phyloP scores from a whole-genome alignment of 2,329 filamentous ascomycete genomes.

The Penicillium sp. region DNA sequence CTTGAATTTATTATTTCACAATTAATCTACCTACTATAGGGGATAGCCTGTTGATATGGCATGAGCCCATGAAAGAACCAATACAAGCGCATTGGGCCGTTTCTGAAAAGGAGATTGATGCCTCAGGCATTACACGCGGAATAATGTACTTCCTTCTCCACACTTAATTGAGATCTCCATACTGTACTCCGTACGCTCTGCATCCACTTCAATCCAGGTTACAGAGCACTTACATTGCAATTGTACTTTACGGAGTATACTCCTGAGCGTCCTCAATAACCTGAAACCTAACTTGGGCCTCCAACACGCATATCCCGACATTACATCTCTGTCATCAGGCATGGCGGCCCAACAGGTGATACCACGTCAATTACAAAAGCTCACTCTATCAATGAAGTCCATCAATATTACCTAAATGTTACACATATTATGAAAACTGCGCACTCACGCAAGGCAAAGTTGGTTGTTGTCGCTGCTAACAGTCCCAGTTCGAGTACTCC shows the following conservation, averaged over 20 bases:
- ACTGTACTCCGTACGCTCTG: neutral
- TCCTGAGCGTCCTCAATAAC: neutral
- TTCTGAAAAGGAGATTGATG: neutral
- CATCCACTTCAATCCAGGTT: too few relatives aligned
- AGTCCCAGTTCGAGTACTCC: constrained; percentile 91
- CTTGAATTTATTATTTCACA: neutral
- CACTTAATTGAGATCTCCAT: neutral
- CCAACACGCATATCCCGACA: neutral
- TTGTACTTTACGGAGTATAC: too few relatives aligned
- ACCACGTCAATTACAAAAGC: neutral
- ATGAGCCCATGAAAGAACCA: neutral
- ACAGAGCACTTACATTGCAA: too few relatives aligned
- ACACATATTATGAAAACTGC: neutral
- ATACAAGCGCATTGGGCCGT: constrained; percentile 1
- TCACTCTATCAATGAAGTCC: neutral
- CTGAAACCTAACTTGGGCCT: neutral
- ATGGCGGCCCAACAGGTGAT: constrained; percentile 95
- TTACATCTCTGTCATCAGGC: constrained; percentile 52
- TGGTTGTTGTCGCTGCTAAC: constrained; percentile 68
- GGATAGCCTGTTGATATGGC: neutral
- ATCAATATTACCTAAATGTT: constrained; percentile 39
- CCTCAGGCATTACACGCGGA: neutral
- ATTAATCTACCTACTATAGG: too few relatives aligned
- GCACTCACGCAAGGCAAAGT: neutral
- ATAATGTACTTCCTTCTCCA: constrained; percentile 8